phyloP scores from a whole-genome alignment of 2,329 filamentous ascomycete genomes.

The Penicillium carneum region DNA sequence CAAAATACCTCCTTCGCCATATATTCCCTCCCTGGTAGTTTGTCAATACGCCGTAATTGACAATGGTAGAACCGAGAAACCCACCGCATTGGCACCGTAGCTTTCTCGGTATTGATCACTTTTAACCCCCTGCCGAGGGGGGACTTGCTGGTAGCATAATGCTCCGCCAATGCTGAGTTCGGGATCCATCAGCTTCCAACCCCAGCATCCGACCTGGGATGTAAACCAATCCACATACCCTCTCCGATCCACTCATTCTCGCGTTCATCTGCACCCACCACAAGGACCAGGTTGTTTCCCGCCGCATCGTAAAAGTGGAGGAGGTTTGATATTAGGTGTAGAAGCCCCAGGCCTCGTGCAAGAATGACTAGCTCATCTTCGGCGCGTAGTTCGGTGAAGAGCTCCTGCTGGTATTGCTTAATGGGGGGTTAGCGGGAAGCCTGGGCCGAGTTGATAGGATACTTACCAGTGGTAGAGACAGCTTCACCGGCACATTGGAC shows the following conservation, averaged over 20 bases:
- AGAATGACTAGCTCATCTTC: constrained; percentile 95
- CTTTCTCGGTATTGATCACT: constrained; percentile 92
- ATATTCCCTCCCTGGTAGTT: constrained; percentile 79
- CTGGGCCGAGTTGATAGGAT: neutral
- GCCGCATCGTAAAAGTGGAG: constrained; percentile 96
- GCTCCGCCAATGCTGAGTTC: constrained; percentile 77
- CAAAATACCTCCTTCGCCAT: constrained; percentile 85
- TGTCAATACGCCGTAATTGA: constrained; percentile 32
- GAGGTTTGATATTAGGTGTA: constrained; percentile 92
- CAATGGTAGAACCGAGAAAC: constrained; percentile 16
- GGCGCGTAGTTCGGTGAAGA: constrained; percentile 86
- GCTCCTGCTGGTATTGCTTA: constrained; percentile 86
- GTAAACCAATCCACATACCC: constrained; percentile 45
- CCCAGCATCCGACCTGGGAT: neutral
- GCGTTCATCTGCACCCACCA: constrained; percentile 87
- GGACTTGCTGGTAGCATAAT: constrained; percentile 86
- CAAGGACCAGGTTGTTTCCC: constrained; percentile 87
- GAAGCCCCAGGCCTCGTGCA: constrained; percentile 87
- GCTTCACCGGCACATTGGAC: constrained; percentile 62
- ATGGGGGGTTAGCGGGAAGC: constrained; percentile 27
- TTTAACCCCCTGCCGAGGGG: constrained; percentile 83
- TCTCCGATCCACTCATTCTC: constrained; percentile 98
- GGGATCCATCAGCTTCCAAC: constrained; percentile 19
- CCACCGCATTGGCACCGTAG: constrained; percentile 75
- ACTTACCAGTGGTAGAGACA: constrained; percentile 67